phyloP scores from a whole-genome alignment of 306 rosid genomes.

The Rubus parviflorus region DNA sequence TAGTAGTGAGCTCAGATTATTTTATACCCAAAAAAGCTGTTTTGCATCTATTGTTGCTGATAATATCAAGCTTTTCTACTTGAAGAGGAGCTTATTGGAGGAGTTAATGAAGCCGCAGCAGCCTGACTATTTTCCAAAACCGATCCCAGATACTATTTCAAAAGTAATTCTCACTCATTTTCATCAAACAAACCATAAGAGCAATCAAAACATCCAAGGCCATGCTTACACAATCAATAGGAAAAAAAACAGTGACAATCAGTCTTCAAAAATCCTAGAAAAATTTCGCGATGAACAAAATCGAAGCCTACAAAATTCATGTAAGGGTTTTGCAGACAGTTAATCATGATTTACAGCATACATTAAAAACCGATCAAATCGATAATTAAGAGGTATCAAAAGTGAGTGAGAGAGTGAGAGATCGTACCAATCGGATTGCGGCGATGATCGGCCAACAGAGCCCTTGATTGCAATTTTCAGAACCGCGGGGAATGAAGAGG shows the following conservation, averaged over 20 bases:
- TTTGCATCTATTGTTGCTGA: background rate
- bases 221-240: background rate
- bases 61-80: background rate
- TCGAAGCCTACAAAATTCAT: background rate
- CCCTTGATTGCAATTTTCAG: too few relatives aligned
- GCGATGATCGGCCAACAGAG: background rate
- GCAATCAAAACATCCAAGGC: background rate
- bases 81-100: background rate
- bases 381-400: background rate
- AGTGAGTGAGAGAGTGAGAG: background rate
- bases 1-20: background rate
- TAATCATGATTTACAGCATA: background rate
- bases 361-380: too few relatives aligned
- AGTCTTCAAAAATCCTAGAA: background rate
- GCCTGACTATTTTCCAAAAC: too few relatives aligned
- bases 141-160: too few relatives aligned
- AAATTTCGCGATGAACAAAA: background rate
- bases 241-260: background rate
- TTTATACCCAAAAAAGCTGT: too few relatives aligned
- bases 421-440: constrained; percentile 12
- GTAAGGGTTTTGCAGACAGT: too few relatives aligned
- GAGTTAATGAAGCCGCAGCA: too few relatives aligned
- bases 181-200: background rate
- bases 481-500: too few relatives aligned
- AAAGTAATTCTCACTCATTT: too few relatives aligned